Conservation (phyloP, 2,329 filamentous ascomycete genomes). For the Grosmannia clavigera region DNA sequence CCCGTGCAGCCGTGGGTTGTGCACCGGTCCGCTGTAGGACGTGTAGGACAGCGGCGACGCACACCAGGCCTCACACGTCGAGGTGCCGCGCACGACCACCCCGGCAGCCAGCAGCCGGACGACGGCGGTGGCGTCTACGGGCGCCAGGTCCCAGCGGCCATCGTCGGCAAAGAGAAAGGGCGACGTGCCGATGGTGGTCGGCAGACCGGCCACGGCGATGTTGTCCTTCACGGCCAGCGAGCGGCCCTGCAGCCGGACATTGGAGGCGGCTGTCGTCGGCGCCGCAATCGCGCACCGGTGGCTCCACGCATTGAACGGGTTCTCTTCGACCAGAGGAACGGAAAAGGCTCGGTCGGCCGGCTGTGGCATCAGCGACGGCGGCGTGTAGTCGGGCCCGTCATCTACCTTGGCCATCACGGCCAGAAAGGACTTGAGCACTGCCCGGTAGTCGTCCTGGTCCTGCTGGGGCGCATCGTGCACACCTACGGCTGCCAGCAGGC, state of each 20-base stretch:
- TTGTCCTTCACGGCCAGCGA: conserved; percentile 67
- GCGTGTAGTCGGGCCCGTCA: conserved; percentile 16
- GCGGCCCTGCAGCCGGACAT: conserved; percentile 53
- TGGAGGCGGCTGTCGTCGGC: not conserved
- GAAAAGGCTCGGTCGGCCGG: conserved; percentile 12
- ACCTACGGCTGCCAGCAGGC: conserved; percentile 10
- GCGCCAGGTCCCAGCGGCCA: conserved; percentile 50
- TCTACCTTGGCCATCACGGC: conserved; percentile 15
- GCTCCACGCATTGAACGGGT: conserved; percentile 22
- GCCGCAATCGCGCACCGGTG: conserved; percentile 16
- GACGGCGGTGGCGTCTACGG: conserved; percentile 35
- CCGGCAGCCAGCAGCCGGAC: conserved; percentile 42
- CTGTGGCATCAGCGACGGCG: conserved; percentile 11
- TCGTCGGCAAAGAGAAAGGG: conserved; percentile 23
- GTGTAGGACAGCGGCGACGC: conserved; percentile 45
- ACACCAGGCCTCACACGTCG: conserved; percentile 58
- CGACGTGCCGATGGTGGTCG: conserved; percentile 40
- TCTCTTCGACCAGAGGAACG: conserved; percentile 12
- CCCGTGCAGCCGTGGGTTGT: conserved; percentile 57
- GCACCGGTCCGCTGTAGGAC: conserved; percentile 59
- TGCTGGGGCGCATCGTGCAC: conserved; percentile 9
- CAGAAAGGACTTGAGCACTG: conserved; percentile 17
- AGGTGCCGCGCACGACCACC: conserved; percentile 56
- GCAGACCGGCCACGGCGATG: conserved; percentile 53
- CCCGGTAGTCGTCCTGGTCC: conserved; percentile 16